Evolutionary conservation across 805 yeast genomes (phyloP).

Genomic region (Saccharomycopsis guyanensis): DNA sequence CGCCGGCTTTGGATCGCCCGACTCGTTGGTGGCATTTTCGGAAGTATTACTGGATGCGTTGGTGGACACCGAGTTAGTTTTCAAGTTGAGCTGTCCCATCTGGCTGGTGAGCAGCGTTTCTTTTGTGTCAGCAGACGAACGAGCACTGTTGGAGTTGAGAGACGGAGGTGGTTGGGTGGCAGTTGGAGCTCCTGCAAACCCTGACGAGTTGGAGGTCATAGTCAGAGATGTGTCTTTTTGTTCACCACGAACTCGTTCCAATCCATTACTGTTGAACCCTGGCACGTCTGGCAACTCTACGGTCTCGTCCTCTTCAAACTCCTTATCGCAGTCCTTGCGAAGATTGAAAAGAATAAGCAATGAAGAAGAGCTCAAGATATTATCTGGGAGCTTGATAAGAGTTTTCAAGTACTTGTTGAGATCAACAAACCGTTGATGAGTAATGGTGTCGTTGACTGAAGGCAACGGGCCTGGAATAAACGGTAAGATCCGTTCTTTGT

Average conservation of each 20-base stretch:
- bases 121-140: slow-evolving; percentile 16
- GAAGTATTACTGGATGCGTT: slow-evolving; percentile 15
- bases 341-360: slow-evolving; percentile 68
- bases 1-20: slow-evolving; percentile 23
- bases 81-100: slow-evolving; percentile 13
- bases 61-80: slow-evolving; percentile 16
- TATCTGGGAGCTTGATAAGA: slow-evolving; percentile 62
- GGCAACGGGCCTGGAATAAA: slow-evolving; percentile 95
- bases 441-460: slow-evolving; percentile 73
- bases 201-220: neutral
- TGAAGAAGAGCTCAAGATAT: slow-evolving; percentile 61
- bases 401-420: slow-evolving; percentile 50
- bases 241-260: slow-evolving; percentile 6
- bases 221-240: neutral
- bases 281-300: slow-evolving; percentile 18
- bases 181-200: neutral
- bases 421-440: slow-evolving; percentile 46
- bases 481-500: slow-evolving; percentile 74
- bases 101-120: slow-evolving; percentile 11
- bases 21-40: slow-evolving; percentile 23
- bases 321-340: slow-evolving; percentile 30
- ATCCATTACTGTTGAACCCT: slow-evolving; percentile 19
- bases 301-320: slow-evolving; percentile 17
- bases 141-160: slow-evolving; percentile 3
- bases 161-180: slow-evolving; percentile 5